Evolutionary conservation across 768 basidiomycete species (phyloP), one percentile per base, ranked within the genome.

Genomic region (Pleurotus salmoneostramineus): DNA sequence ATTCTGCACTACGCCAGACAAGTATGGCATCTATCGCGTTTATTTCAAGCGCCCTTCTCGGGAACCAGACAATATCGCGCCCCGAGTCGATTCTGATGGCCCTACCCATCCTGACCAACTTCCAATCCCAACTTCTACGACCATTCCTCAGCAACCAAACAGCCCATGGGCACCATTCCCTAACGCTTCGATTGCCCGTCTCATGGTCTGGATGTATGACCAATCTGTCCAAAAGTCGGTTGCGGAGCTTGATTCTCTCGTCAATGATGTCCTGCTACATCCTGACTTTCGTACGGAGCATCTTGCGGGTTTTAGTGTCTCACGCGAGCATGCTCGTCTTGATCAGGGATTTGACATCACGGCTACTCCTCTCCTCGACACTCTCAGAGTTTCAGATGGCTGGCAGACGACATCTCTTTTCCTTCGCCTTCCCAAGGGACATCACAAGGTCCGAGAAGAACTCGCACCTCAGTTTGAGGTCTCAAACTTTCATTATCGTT

Each of bases 381-480:
- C 50, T 3, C 27, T 11, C 46, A 42, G 4, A 31, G 6, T 50
- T 34, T 64, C 56, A 3, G 54, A 61, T 59, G 64, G 62, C 0
- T 72, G 71, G 70, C 63, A 48, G 3, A 61, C 56, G 15, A 57
- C 51, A 0, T 62, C 58, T 7, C 68, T 68, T 15, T 65, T 56
- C 56, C 69, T 64, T 34, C 54, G 31, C 7, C 68, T 63, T 32
- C 72, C 59, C 2, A 57, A 58, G 10, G 64, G 64, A 3, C 35
- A 60, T 3, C 46, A 60, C 6, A 65, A 60, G 17, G 59, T 64
- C n/a, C 0, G 6, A 4, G 71, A 74, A 54, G 62, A 17, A 0
- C 60, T 59, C 14, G 71, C 72, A 3, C 73, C 71, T 0, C 52
- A 56, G 2, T 68, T 74, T 44, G 54, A 63, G 7, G 64, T 79